Percentiles rank a stretch among this genome's conserved stretches.
These are phyloP conservation scores for Calonectria leucothoes DNA, from an alignment of 2,329 filamentous ascomycete genomes.

Conservation along the genomic window DNA sequence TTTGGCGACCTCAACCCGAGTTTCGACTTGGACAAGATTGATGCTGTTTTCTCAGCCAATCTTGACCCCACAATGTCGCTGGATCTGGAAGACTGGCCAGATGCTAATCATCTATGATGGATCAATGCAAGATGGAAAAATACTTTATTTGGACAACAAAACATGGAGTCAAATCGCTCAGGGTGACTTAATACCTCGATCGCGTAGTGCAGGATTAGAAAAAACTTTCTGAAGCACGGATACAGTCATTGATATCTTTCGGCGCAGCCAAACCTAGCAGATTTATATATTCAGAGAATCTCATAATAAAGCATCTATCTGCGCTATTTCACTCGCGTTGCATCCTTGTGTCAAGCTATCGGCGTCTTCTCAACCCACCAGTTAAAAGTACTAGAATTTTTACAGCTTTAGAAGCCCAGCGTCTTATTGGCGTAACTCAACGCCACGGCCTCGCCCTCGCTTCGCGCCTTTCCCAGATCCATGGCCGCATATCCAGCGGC, in stretches of 20 bases:
- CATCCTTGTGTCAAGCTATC: background rate
- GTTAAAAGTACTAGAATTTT: no score
- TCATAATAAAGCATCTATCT: background rate
- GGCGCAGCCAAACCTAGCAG: no score
- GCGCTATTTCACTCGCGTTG: background rate
- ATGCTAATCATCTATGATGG: background rate
- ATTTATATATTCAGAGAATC: background rate
- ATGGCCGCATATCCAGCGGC: background rate
- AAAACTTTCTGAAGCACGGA: no score
- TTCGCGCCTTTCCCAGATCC: background rate
- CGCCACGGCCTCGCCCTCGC: background rate
- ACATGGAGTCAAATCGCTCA: background rate
- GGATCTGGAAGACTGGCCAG: background rate
- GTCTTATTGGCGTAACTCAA: background rate
- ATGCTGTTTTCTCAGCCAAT: constrained; percentile 9
- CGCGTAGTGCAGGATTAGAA: background rate
- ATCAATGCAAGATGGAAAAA: background rate
- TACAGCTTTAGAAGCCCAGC: background rate
- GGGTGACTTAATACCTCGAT: background rate
- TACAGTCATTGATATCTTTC: background rate
- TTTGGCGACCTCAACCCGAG: background rate
- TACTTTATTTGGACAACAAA: background rate
- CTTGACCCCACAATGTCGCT: constrained; percentile 4
- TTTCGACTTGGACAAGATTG: constrained; percentile 8
- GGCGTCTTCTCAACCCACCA: background rate